These are phyloP conservation scores for Annona cherimola DNA, from an alignment of 164 flowering plant genomes.

Conservation along the genomic window DNA sequence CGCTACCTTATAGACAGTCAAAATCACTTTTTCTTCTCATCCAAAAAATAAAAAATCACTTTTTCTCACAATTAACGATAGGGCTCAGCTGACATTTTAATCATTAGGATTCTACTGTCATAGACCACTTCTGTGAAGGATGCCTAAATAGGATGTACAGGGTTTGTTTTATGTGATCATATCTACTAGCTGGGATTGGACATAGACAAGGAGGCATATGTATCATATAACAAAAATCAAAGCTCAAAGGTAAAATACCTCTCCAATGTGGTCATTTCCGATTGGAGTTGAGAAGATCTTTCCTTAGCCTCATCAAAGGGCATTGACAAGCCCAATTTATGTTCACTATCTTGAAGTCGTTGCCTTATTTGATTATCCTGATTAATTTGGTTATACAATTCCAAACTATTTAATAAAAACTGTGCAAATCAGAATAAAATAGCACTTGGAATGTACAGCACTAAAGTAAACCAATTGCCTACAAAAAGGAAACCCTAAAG, in stretches of 20 bases:
- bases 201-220: no score
- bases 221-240: no score
- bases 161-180: no score
- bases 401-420: not conserved
- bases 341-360: constrained; percentile 79
- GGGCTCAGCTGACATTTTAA: no score
- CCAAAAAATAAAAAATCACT: no score
- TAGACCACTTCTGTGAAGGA: no score
- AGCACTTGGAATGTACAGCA: not conserved
- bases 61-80: no score
- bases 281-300: constrained; percentile 67
- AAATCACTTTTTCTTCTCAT: no score
- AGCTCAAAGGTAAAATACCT: constrained; percentile 38
- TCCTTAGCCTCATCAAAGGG: constrained; percentile 70
- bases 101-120: no score
- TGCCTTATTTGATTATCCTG: constrained; percentile 78
- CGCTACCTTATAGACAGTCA: no score
- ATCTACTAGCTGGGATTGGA: no score
- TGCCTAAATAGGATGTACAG: no score
- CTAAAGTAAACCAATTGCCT: not conserved
- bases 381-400: constrained; percentile 10
- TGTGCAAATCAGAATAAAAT: not conserved
- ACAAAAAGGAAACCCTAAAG: not conserved
- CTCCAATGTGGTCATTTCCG: constrained; percentile 66
- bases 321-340: constrained; percentile 83